Conservation (phyloP, 768 basidiomycete genomes). For the Agrocybe praecox region DNA sequence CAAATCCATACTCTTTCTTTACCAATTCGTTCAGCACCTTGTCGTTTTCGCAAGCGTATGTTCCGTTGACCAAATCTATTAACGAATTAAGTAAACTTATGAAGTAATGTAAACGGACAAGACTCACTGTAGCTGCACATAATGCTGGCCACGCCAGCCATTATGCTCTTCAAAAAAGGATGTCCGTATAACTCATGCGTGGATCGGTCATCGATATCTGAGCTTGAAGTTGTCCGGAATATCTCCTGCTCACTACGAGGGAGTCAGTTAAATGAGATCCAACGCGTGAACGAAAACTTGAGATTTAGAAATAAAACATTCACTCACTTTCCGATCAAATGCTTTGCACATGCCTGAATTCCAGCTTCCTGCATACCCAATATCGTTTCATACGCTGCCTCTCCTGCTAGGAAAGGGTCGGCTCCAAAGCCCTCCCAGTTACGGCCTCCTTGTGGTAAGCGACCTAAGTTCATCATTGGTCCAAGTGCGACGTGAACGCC, state of each 20-base stretch:
- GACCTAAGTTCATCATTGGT: constrained; percentile 88
- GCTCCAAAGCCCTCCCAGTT: constrained; percentile 96
- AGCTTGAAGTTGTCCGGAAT: constrained; percentile 52
- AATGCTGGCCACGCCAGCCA: constrained; percentile 72
- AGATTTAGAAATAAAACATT: background rate
- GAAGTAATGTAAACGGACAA: background rate
- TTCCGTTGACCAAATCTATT: constrained; percentile 68
- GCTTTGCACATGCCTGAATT: constrained; percentile 88
- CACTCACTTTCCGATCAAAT: constrained; percentile 73
- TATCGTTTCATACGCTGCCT: constrained; percentile 78
- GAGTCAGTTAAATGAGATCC: background rate
- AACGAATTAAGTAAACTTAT: background rate
- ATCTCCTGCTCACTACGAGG: constrained; percentile 66
- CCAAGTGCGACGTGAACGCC: constrained; percentile 82
- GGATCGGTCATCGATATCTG: constrained; percentile 80
- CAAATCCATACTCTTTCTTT: constrained; percentile 77
- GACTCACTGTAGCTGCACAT: constrained; percentile 78
- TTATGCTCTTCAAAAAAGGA: constrained; percentile 69
- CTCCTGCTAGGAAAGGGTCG: constrained; percentile 87
- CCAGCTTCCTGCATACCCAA: constrained; percentile 81
- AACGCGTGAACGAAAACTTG: background rate
- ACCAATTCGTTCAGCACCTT: constrained; percentile 71
- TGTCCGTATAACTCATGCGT: constrained; percentile 75
- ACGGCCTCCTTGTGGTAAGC: constrained; percentile 78
- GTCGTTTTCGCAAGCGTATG: constrained; percentile 77